Base-by-base conservation (phyloP, 805 yeast species). In the Wickerhamiella azyma region DNA sequence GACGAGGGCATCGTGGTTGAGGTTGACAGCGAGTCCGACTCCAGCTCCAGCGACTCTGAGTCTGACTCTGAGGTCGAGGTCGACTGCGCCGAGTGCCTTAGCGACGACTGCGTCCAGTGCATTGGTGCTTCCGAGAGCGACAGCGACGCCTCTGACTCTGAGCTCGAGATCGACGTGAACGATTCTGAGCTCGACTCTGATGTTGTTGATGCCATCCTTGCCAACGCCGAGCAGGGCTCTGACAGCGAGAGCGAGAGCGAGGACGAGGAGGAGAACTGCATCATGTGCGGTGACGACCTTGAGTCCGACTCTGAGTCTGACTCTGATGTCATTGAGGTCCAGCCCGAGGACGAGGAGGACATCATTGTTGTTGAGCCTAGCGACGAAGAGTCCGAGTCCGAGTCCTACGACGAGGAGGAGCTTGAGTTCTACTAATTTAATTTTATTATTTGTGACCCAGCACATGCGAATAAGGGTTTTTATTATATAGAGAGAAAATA, bases 331-430 rank as follows among this genome's bases (percentile, higher is more conserved):
- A 48, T 50, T 28, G 55, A 50, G 50, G 49, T 52, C 33, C 47
- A 45, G 41, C 46, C 55, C n/a, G 46, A 41, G 16, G 55, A 52
- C 43, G 49, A 50, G 17, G 55, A 52, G 42, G 48, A 52, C 42
- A 46, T 50, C 33, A 26, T 49, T 11, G 45, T 52, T 19, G 39
- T 45, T 17, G 46, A 37, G 44, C 29, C 41, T 33, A 28, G 36
- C 17, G 40, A 18, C 21, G 39, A 35, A n/a, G 45, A 42, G 45
- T 36, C 24, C 32, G 26, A 35, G 28, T 35, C 26, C 17, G 26
- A 36, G n/a, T 11, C 24, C 39, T 19, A 16, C 16, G 11, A 13
- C n/a, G 33, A 30, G 33, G 33, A 30, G 8, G 33, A 30, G 33
- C 33, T 30, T 16, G 33, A 30, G 33, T 30, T 30, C 33, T 30